These are phyloP conservation scores for Vigna angularis DNA, from an alignment of 306 rosid species.

Conservation along the genomic window DNA sequence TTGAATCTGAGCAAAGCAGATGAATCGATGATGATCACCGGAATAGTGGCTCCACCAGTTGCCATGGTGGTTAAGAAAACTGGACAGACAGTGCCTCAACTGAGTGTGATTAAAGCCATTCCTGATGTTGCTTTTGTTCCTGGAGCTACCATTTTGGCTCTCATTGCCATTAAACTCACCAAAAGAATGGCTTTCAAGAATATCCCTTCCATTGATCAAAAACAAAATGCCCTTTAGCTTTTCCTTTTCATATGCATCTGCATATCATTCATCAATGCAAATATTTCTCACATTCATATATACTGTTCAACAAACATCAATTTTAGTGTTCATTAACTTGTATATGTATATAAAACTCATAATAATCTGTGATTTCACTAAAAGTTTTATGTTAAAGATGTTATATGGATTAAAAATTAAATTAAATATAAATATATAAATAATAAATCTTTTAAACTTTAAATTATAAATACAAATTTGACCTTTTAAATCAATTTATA, in stretches of 20 bases:
- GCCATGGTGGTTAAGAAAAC: constrained; percentile 64
- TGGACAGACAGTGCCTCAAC: constrained; percentile 58
- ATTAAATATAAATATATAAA: too few relatives aligned
- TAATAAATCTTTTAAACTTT: too few relatives aligned
- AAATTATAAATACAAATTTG: too few relatives aligned
- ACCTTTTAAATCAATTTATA: too few relatives aligned
- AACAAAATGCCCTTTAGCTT: background rate
- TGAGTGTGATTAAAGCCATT: constrained; percentile 54
- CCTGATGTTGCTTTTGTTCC: constrained; percentile 74
- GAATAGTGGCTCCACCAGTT: constrained; percentile 64
- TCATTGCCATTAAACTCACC: constrained; percentile 55
- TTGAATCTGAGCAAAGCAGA: constrained; percentile 58
- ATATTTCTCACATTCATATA: background rate
- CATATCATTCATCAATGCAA: background rate
- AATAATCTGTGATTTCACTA: too few relatives aligned
- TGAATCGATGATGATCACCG: constrained; percentile 54
- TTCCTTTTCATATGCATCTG: background rate
- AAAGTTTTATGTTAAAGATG: too few relatives aligned
- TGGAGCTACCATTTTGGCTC: constrained; percentile 53
- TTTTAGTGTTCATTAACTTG: too few relatives aligned
- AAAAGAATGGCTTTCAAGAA: constrained; percentile 50
- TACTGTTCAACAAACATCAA: too few relatives aligned
- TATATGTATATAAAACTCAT: too few relatives aligned
- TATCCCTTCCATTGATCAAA: background rate
- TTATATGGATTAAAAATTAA: too few relatives aligned